Base-by-base conservation (phyloP, 116 monocot genomes). In the Papilionanthe hybrid region DNA sequence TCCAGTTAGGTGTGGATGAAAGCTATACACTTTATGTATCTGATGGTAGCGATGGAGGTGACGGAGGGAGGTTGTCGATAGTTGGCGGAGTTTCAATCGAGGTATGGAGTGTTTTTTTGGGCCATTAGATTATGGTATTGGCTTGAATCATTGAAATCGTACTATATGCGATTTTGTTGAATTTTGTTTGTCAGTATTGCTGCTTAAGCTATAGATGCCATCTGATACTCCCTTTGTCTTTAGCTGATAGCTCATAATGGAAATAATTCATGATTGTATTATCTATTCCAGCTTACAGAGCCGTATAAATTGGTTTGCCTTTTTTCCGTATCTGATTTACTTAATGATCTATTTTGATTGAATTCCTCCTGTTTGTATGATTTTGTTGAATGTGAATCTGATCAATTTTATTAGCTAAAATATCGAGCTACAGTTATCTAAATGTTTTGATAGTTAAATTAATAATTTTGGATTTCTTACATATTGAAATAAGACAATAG, bases 1-100 rank as follows among this genome's bases (percentile, higher is more conserved):
- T 99, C 68, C 79, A 90, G 48, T 83, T 92, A 28, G 95, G 99
- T 0, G 95, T 93, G 85, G 93, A 99, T 53, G 99, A 99, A 86
- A 95, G 89, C 50, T 99, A 99, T 71, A 72, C n/a, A 18, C 77
- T 99, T 53, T 90, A 82, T 77, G 82, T 99, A 13, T 85, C 75
- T 30, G 66, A 67, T 28, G 57, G 32, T 42, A 77, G 41, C 41
- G 77, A 30, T 12, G 77, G 57, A 65, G 79, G 77, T 13, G 37
- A 17, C 4, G 75, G 69, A 71, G 81, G 77, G 48, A 78, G 77
- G 50, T 44, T 48, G 72, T 90, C 93, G 4, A 89, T 99, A 29
- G 82, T 99, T 22, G 63, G 67, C 15, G 93, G 83, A 77, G 90
- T 85, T 42, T 89, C 78, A 17, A 95, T 99, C 25, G 89, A 92